Conservation (phyloP, 208 protist species). For the Hexamita inflata region DNA sequence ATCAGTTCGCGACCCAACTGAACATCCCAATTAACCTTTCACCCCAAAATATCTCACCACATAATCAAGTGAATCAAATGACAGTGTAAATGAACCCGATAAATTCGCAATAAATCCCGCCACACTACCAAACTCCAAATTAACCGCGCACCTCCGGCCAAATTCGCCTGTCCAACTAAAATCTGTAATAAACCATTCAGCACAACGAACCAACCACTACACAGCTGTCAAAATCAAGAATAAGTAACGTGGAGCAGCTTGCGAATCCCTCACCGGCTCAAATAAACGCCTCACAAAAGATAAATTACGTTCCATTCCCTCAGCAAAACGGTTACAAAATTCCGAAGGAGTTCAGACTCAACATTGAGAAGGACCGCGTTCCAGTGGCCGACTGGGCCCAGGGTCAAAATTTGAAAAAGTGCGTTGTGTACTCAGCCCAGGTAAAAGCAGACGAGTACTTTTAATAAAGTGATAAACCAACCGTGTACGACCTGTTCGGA, state of each 20-base stretch:
- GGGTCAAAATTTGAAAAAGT: not conserved
- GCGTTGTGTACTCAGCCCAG: not conserved
- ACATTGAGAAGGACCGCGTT: not conserved
- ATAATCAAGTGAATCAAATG: no score
- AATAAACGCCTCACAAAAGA: not conserved
- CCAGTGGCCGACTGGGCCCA: constrained; percentile 18
- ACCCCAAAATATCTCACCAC: no score
- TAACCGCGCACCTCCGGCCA: no score
- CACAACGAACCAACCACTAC: not conserved
- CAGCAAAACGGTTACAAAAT: not conserved
- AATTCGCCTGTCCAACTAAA: no score
- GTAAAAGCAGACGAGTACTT: constrained; percentile 2
- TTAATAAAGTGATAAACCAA: not conserved
- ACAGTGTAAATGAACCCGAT: no score
- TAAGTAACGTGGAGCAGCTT: not conserved
- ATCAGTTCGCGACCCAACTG: no score
- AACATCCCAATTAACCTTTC: no score
- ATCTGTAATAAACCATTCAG: not conserved
- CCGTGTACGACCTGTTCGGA: constrained; percentile 20
- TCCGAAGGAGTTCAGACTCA: not conserved
- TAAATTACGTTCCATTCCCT: not conserved
- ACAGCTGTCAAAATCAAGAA: not conserved
- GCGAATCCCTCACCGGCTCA: not conserved
- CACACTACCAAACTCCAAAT: no score
- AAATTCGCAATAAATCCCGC: no score